Base-by-base conservation (phyloP, 805 yeast genomes). In the Lachancea cidri region DNA sequence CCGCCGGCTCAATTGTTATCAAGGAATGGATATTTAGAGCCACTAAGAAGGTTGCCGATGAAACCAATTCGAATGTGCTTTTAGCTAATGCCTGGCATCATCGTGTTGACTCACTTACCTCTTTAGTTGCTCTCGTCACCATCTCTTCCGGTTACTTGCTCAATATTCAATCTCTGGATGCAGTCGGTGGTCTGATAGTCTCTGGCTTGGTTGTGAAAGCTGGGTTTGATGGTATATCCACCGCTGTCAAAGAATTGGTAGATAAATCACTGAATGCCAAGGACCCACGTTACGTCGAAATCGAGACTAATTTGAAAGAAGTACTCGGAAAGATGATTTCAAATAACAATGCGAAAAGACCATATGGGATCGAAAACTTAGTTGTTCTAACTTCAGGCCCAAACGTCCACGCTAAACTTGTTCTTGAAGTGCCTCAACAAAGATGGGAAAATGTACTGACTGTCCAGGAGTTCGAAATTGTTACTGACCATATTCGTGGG, bases 11-110 rank as follows among this genome's bases (percentile, higher is more conserved):
- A 1, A 86, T 93, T 45, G 76, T 73, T 3, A 75, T 88, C 31
- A 93, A 93, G 58, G 98, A 93, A 62, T 77, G 95, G 76, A 77
- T 93, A 32, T 93, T 78, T 65, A 78, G 78, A 44, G 84, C 86
- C 9, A 93, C 98, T 0, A 74, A 81, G 64, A 77, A 79, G 46
- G 79, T 93, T 17, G 98, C 97, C 1, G 70, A 71, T 36, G 69
- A 74, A 46, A 75, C 86, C 20, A 84, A 86, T 57, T 87, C 96
- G 0, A 86, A 87, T 47, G 98, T 93, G 3, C 71, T 93, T 36
- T 79, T 86, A 37, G 98, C 98, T 3, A 93, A 93, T 58, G 98
- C 98, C 3, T 93, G 98, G 98, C 98, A 93, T 62, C 98, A 93
- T 59, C 74, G 98, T 48, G 93, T 91, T 8, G 98, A 93, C 58